Evolutionary conservation across 148 eudicot genomes (phyloP).

Genomic region (Camellia japonica): DNA sequence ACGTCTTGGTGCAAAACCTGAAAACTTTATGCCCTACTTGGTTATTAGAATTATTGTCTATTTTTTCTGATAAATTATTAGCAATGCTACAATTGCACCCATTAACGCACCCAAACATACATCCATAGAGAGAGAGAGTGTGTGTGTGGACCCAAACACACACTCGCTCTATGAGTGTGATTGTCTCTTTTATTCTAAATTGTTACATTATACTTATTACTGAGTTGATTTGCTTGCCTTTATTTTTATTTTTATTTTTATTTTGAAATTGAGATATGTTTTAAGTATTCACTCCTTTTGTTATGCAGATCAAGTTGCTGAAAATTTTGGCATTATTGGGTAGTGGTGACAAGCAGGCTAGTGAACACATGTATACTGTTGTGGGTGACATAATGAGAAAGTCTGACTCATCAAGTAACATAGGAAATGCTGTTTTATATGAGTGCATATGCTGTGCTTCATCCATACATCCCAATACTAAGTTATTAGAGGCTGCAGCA

Average conservation of each 20-base stretch:
- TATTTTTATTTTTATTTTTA: background rate
- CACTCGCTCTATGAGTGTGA: no score
- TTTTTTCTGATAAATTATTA: no score
- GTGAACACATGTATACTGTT: slow-evolving; percentile 93
- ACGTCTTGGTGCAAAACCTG: background rate
- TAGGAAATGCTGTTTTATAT: slow-evolving; percentile 95
- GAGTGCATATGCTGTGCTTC: slow-evolving; percentile 90
- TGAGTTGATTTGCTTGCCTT: background rate
- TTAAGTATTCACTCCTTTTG: slow-evolving; percentile 18
- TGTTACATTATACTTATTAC: background rate
- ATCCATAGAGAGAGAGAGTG: no score
- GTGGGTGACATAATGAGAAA: slow-evolving; percentile 86
- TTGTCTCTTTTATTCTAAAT: no score
- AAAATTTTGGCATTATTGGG: slow-evolving; percentile 87
- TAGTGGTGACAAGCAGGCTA: slow-evolving; percentile 88
- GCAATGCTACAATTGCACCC: no score
- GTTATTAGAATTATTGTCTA: background rate
- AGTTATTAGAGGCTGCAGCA: slow-evolving; percentile 83
- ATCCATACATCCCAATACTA: slow-evolving; percentile 67
- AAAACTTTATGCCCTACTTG: background rate
- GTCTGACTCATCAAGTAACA: slow-evolving; percentile 76
- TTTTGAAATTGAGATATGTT: slow-evolving; percentile 3
- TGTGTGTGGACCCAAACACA: no score
- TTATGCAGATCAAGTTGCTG: slow-evolving; percentile 82
- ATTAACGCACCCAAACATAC: no score